These are phyloP conservation scores for Tremellales sp. DNA, from an alignment of 1,284 basidiomycete species.

Conservation along the genomic window DNA sequence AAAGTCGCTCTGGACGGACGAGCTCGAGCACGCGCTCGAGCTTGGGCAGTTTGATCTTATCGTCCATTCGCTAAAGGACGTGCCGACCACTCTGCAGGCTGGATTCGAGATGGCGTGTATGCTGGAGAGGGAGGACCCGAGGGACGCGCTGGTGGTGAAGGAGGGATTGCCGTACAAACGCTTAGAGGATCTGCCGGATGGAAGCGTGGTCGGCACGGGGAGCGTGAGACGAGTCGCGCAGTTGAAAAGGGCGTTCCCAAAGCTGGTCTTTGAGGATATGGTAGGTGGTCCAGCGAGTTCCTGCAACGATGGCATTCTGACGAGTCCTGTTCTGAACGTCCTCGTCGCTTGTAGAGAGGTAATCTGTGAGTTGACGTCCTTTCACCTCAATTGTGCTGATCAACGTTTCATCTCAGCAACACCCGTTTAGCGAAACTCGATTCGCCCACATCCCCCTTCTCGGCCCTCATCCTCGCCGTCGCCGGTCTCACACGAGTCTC, in stretches of 20 bases:
- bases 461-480: conserved; percentile 88
- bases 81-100: conserved; percentile 80
- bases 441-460: conserved; percentile 72
- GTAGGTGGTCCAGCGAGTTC: conserved; percentile 55
- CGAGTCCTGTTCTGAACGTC: conserved; percentile 8
- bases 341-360: conserved; percentile 16
- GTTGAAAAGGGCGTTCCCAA: conserved; percentile 72
- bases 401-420: conserved; percentile 54
- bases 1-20: conserved; percentile 91
- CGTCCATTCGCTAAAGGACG: conserved; percentile 90
- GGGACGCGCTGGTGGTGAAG: conserved; percentile 87
- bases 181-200: conserved; percentile 80
- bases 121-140: conserved; percentile 80
- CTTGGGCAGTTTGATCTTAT: conserved; percentile 80
- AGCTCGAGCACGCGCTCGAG: conserved; percentile 79
- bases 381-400: no score
- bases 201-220: conserved; percentile 89
- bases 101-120: conserved; percentile 85
- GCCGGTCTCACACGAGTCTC: conserved; percentile 86
- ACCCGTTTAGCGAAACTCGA: conserved; percentile 92
- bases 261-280: conserved; percentile 81
- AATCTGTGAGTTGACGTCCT: conserved; percentile 20
- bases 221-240: conserved; percentile 92
- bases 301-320: conserved; percentile 3
- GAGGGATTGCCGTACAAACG: conserved; percentile 66